Conservation (phyloP, 805 yeast genomes). For the Naumovozyma castellii region DNA sequence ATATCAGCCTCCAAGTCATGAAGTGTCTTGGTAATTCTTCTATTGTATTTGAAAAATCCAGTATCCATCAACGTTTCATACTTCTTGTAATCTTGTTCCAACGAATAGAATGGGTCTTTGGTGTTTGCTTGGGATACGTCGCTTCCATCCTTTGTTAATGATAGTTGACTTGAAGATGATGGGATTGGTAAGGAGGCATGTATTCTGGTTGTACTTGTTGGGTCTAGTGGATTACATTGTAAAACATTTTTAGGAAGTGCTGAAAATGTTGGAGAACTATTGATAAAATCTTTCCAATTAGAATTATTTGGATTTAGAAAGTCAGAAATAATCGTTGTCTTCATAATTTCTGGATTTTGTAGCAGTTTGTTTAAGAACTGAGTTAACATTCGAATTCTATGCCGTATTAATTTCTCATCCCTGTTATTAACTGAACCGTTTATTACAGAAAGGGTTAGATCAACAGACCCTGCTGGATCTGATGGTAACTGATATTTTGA, state of each 20-base stretch:
- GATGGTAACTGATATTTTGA: slow-evolving; percentile 24
- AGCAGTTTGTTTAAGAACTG: slow-evolving; percentile 27
- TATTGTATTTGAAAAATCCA: slow-evolving; percentile 25
- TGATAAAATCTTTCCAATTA: slow-evolving; percentile 29
- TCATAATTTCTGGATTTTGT: slow-evolving; percentile 20
- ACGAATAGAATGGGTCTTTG: slow-evolving; percentile 16
- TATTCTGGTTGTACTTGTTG: slow-evolving; percentile 28
- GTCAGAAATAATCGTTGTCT: slow-evolving; percentile 26
- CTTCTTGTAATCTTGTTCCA: slow-evolving; percentile 24
- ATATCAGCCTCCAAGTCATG: slow-evolving; percentile 17
- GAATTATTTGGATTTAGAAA: slow-evolving; percentile 28
- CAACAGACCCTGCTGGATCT: slow-evolving; percentile 25
- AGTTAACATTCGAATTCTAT: slow-evolving; percentile 28
- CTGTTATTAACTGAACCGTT: slow-evolving; percentile 23
- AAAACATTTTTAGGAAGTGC: slow-evolving; percentile 26
- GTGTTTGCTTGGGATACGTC: not conserved
- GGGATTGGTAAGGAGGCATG: slow-evolving; percentile 28
- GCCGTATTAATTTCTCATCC: slow-evolving; percentile 30
- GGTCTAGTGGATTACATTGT: slow-evolving; percentile 30
- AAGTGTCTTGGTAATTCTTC: slow-evolving; percentile 21
- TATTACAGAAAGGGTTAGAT: slow-evolving; percentile 24
- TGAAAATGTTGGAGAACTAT: slow-evolving; percentile 28
- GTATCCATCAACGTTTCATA: slow-evolving; percentile 20
- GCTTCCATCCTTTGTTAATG: slow-evolving; percentile 10
- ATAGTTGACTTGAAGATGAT: slow-evolving; percentile 16